Evolutionary conservation across 805 yeast genomes (phyloP), one percentile per base, ranked within the genome.

Genomic region (Hermanozyma aechmeae): DNA sequence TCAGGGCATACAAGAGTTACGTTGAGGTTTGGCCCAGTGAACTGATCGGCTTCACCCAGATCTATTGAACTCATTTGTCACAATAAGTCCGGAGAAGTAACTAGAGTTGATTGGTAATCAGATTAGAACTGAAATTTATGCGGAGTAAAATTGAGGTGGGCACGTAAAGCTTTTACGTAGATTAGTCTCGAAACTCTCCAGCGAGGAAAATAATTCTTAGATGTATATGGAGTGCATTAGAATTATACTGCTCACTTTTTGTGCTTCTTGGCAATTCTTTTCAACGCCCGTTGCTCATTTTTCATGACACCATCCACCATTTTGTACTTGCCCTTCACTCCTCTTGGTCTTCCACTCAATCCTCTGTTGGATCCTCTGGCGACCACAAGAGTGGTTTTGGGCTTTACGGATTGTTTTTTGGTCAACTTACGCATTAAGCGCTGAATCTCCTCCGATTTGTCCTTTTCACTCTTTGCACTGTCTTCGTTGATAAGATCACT

Each of bases 271-370:
- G 85, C 81, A 42, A 87, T 83, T 53, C 97, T 77, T 50, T 73
- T 78, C 50, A 89, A 65, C 10, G 97, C 96, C 43, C 98, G 70
- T 68, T 81, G 87, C 61, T 92, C 99, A 56, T 92, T 92, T 82
- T 92, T 92, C 80, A 85, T 67, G 13, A 79, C 83, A 68, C 97
- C 97, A 60, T 92, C 99, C 45, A 92, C 97, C 98, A 92, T 92
- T 79, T 84, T 92, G 65, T 92, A 92, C 55, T 84, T 86, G 61
- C 99, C 99, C 57, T 78, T 85, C 43, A 92, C 76, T 55, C 98
- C 99, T 61, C 75, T 80, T 24, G 99, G 99, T 65, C 99, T 80
- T 32, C 98, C 98, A 43, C 82, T 66, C 29, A 87, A 61, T 34
- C 95, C 95, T 54, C 65, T 81, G 58, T 92, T 87, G 21, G 65